Base-by-base conservation (phyloP, 139 green algal species). In the Asterochloris erici region DNA sequence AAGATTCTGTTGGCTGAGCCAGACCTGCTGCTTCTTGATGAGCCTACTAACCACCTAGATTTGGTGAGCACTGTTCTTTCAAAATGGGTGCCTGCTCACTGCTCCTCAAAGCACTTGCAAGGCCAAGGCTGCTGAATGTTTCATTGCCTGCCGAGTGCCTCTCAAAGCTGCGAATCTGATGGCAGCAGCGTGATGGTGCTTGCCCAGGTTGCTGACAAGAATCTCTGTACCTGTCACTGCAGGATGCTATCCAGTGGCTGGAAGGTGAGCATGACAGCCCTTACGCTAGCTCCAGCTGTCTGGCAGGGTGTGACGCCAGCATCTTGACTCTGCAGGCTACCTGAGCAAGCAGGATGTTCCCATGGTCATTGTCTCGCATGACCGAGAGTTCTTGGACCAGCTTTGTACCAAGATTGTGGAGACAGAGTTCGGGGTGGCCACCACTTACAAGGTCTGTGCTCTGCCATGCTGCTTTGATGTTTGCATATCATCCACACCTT, bases 41-140 rank as follows among this genome's bases (percentile, higher is more conserved):
- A 99, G 93, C 97, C 97, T 15, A 99, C 97, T 79, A 99, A 99
- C 89, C 97, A 99, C 81, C 86, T 99, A 38, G 97, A 99, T 89
- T 88, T 99, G 70, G 38, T 54, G 38, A 54, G 38, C 38, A 10
- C 38, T 6, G 38, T 6, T 54, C 38, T 54, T 10, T 6, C 38
- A 10, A 6, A 6, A 54, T 54, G 38, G 2, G 2, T 54, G 38
- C 38, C 38, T 54, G 38, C 38, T 54, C 38, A 6, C 2, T 54
- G 38, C 38, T 6, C 38, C 38, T 54, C 38, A 54, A 54, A 54
- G 38, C 38, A 54, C 38, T 54, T 54, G 38, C 38, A 54, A 54
- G 38, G 38, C 38, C 38, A 54, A 54, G 38, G 38, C 38, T 54
- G 38, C 38, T 54, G 38, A 54, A 54, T 54, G 38, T 54, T 54